phyloP scores from a whole-genome alignment of 108 stramenopile species.

The Nitzschia sp. region DNA sequence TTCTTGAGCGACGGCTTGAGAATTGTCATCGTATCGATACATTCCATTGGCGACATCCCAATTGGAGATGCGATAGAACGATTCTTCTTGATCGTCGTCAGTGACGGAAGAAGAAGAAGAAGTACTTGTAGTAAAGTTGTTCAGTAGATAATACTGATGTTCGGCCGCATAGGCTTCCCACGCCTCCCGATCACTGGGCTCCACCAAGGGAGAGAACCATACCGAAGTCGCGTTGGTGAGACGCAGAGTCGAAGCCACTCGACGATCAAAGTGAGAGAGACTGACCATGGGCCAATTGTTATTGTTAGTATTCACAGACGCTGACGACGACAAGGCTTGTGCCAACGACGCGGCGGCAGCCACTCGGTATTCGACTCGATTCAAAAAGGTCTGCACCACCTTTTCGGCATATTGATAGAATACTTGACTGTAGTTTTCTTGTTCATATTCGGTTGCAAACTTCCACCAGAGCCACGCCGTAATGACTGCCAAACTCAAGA shows the following conservation, averaged over 20 bases:
- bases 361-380: not conserved
- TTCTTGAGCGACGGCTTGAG: not conserved
- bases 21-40: not conserved
- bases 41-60: slow-evolving; percentile 11
- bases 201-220: slow-evolving; percentile 1
- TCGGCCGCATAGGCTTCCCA: slow-evolving; percentile 10
- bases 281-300: slow-evolving; percentile 4
- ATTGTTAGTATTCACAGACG: too few species aligned
- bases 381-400: not conserved
- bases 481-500: not conserved
- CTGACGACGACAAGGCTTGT: not conserved
- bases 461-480: slow-evolving; percentile 16
- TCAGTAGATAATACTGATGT: not conserved
- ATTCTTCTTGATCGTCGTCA: not conserved
- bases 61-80: not conserved
- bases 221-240: not conserved
- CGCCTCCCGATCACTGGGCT: not conserved
- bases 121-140: not conserved
- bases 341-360: slow-evolving; percentile 4
- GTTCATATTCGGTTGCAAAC: slow-evolving; percentile 1
- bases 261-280: slow-evolving; percentile 13
- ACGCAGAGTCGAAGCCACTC: not conserved
- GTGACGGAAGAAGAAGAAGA: not conserved
- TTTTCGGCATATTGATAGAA: slow-evolving; percentile 4
- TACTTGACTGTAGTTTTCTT: not conserved